Base-by-base conservation (phyloP, 83 land plant genomes). In the Thuja plicata region DNA sequence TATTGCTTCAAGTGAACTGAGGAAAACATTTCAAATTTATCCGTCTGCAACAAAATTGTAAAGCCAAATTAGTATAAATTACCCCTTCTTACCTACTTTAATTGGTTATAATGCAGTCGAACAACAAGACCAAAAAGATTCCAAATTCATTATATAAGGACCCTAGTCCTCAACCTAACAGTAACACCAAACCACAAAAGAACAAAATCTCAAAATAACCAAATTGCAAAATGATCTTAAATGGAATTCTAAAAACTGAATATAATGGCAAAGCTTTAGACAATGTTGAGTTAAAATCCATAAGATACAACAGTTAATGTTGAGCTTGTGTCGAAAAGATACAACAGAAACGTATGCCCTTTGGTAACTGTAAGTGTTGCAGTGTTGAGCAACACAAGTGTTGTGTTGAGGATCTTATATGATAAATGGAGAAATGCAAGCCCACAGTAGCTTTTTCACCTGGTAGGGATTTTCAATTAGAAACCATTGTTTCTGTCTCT, bases 401-500 rank as follows among this genome's bases (percentile, higher is more conserved):
- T 35, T 76, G 38, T 3, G 17, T 35, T 76, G 79, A 76, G 32
- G 8, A 27, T 8, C 73, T 76, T 35, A 35, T 34, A 32, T 1
- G 10, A 35, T 76, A 12, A 76, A 32, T 10, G 79, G 79, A 11
- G 40, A 76, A 76, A 76, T 76, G 35, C 79, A 34, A 34, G 40
- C 79, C 38, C 79, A 1, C 15, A 32, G 35, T 83, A 41, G 45
- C 38, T 45, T n/a, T 30, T 46, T 83, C 71, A 38, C 83, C 17
- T 88, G 87, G n/a, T n/a, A n/a, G n/a, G n/a, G n/a, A n/a, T 60
- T 43, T 54, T 94, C 85, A 97, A 90, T 97, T 98, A 16, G 99
- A 98, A 43, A 96, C 99, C 99, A 98, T 97, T 90, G 96, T 95
- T 85, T 97, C 99, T 35, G 96, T 92, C 85, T 98, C 98, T 37